Evolutionary conservation across 202 grass and related monocot species (phyloP), one percentile per base, ranked within the genome.

Genomic region (Setaria viridis): DNA sequence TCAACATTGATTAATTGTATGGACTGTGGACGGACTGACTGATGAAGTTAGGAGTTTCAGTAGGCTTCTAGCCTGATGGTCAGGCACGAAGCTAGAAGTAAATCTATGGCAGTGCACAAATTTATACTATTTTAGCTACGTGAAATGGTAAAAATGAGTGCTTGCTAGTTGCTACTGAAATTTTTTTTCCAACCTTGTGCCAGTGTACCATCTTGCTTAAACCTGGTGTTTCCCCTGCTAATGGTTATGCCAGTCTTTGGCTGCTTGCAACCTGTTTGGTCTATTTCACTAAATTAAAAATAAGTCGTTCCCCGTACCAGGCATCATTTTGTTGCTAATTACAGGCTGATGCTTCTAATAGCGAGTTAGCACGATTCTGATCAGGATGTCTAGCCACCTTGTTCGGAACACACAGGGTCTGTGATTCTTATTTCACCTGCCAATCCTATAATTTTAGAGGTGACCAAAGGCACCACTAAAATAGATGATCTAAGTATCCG

Each of bases 301-400:
- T 6, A 16, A 64, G 39, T 20, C 3, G 0, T 35, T 74, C 9
- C 57, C 43, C 34, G 29, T 19, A 84, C 10, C 39, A 56, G 49
- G 25, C 72, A 58, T 17, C 73, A 47, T 70, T 25, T 54, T 68
- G 62, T 41, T 68, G 51, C 33, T 66, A 77, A 46, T 59, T 42
- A 68, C 39, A 68, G 25, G 50, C 1, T 67, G 37, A 15, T 25
- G 43, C n/a, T 17, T 69, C 54, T 41, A 41, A 41, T 41, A 41
- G 13, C 12, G 34, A 41, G 39, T 41, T 58, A 57, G 19, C 68
- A 56, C 11, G 19, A 67, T 58, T 39, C 62, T 58, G 14, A 2
- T 49, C 42, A 35, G 41, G 80, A 73, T 69, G 14, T 70, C 14
- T 81, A 37, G 51, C 33, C 41, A 83, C 30, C 29, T 47, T 33